Percentiles rank a stretch among this genome's conserved stretches.
Evolutionary conservation across 148 eudicot genomes (phyloP).

Genomic region (Rhododendron griersonianum): DNA sequence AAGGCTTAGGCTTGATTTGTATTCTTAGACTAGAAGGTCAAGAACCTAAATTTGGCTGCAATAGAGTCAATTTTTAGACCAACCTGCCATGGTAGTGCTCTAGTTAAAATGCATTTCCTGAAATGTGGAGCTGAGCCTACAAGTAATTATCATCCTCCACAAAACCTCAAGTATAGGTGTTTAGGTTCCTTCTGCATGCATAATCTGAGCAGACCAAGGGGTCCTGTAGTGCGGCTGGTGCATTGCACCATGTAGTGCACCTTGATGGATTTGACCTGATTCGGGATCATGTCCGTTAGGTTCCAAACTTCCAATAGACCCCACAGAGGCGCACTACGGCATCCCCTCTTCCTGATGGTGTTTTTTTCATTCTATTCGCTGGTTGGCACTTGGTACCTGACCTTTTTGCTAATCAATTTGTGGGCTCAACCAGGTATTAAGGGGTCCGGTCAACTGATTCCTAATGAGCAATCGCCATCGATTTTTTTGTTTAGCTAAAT

Average conservation of each 20-base stretch:
- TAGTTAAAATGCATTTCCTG: background rate
- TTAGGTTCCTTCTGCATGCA: background rate
- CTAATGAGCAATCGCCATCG: background rate
- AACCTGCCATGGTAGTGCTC: background rate
- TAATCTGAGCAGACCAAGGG: background rate
- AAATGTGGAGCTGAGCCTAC: background rate
- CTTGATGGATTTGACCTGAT: background rate
- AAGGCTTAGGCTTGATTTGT: background rate
- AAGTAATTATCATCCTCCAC: background rate
- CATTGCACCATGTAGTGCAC: background rate
- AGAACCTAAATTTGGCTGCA: background rate
- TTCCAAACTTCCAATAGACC: background rate
- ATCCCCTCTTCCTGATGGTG: background rate
- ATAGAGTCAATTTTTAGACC: background rate
- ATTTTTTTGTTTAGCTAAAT: background rate
- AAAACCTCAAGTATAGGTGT: background rate
- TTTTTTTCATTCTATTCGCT: background rate
- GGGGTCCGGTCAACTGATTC: background rate
- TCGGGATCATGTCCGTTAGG: background rate
- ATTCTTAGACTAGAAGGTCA: background rate
- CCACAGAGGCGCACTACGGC: background rate
- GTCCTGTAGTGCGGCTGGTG: background rate
- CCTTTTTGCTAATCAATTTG: background rate
- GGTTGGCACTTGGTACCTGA: background rate
- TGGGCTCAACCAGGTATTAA: background rate